These are phyloP conservation scores for Picea sitchensis DNA, from an alignment of 75 land plant species.

Conservation along the genomic window DNA sequence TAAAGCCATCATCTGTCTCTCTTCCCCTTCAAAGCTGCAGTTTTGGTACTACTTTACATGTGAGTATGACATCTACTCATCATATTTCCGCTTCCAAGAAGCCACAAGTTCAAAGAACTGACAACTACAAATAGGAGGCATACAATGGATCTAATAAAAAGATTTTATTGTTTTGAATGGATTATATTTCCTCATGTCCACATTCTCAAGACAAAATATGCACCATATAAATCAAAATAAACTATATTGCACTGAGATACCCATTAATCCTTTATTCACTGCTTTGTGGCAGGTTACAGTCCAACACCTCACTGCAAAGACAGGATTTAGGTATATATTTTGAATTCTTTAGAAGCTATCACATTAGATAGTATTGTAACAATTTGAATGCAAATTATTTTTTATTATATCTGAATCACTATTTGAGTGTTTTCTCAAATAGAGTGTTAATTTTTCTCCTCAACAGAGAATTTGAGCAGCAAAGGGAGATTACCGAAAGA, in stretches of 20 bases:
- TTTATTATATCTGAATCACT: background rate
- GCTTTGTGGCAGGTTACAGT: conserved; percentile 47
- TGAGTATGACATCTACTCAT: conserved; percentile 22
- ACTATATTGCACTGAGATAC: background rate
- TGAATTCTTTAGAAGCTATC: background rate
- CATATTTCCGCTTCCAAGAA: background rate
- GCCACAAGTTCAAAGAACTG: background rate
- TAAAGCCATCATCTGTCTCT: conserved; percentile 45
- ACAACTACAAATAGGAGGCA: background rate
- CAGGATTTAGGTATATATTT: conserved; percentile 58
- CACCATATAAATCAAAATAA: background rate
- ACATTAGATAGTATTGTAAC: background rate
- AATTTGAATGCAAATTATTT: background rate
- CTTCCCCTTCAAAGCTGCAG: conserved; percentile 62
- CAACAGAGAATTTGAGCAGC: conserved; percentile 61
- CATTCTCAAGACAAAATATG: background rate
- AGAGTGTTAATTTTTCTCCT: background rate
- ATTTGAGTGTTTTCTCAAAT: background rate
- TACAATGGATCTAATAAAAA: background rate
- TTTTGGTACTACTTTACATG: conserved; percentile 64
- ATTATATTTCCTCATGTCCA: background rate
- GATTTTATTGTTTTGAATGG: background rate
- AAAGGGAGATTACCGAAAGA: conserved; percentile 42
- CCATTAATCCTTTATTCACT: background rate
- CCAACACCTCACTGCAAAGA: conserved; percentile 61